Conservation (phyloP, 2,329 filamentous ascomycete genomes). For the Aureobasidium sp. region DNA sequence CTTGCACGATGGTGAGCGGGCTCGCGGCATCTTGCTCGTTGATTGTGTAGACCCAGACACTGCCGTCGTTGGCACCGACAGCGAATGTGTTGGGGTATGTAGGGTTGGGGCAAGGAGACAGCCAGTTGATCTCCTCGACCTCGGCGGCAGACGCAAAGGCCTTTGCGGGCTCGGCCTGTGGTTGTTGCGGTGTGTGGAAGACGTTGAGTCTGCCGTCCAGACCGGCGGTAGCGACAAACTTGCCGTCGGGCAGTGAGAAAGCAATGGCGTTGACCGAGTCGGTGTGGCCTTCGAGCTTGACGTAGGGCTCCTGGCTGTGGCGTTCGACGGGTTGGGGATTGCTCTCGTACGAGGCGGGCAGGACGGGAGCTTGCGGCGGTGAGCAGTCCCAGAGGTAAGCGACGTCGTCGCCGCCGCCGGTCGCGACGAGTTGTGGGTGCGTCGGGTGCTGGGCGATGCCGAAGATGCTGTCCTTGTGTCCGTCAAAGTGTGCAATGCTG, state of each 20-base stretch:
- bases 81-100: slow-evolving; percentile 72
- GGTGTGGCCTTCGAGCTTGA: slow-evolving; percentile 76
- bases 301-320: slow-evolving; percentile 56
- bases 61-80: slow-evolving; percentile 80
- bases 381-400: slow-evolving; percentile 79
- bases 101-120: slow-evolving; percentile 63
- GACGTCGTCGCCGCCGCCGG: slow-evolving; percentile 77
- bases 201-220: slow-evolving; percentile 74
- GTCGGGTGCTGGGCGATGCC: slow-evolving; percentile 87
- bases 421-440: slow-evolving; percentile 68
- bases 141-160: slow-evolving; percentile 74
- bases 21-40: slow-evolving; percentile 52
- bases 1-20: slow-evolving; percentile 74
- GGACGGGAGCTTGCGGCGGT: slow-evolving; percentile 50
- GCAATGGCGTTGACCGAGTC: slow-evolving; percentile 82
- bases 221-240: slow-evolving; percentile 78
- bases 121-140: slow-evolving; percentile 92
- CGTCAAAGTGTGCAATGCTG: slow-evolving; percentile 85
- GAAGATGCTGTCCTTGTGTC: slow-evolving; percentile 85
- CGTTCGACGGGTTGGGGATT: slow-evolving; percentile 50
- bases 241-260: slow-evolving; percentile 75
- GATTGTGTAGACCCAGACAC: slow-evolving; percentile 92
- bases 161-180: slow-evolving; percentile 23
- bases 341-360: slow-evolving; percentile 67
- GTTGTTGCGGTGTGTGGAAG: slow-evolving; percentile 22